phyloP scores from a whole-genome alignment of 2,329 filamentous ascomycete species.

The Dactylellina haptotyla region DNA sequence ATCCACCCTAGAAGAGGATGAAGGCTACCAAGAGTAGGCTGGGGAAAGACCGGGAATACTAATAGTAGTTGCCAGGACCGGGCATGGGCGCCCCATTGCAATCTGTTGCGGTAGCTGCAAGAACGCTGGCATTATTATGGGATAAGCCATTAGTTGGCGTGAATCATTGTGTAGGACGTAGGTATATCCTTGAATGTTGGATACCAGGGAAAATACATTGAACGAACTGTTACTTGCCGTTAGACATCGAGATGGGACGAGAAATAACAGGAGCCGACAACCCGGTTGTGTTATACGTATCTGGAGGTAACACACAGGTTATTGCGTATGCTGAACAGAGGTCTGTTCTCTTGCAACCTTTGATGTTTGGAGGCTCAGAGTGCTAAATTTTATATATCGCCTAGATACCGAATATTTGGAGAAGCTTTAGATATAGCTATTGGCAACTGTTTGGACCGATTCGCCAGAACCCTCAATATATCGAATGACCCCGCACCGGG shows the following conservation, averaged over 20 bases:
- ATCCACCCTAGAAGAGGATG: not conserved
- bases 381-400: not conserved
- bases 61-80: constrained; percentile 66
- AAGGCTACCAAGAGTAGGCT: not conserved
- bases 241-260: constrained; percentile 95
- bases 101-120: constrained; percentile 83
- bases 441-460: constrained; percentile 95
- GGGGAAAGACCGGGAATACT: not conserved
- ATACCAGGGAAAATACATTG: no score
- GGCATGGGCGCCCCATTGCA: constrained; percentile 96
- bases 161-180: constrained; percentile 93
- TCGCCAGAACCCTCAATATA: constrained; percentile 89
- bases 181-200: constrained; percentile 59
- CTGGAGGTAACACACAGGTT: constrained; percentile 95
- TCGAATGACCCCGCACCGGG: constrained; percentile 96
- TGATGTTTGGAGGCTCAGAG: not conserved
- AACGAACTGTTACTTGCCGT: no score
- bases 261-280: constrained; percentile 89
- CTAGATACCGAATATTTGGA: constrained; percentile 88
- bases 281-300: constrained; percentile 95
- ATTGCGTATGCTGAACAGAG: constrained; percentile 94
- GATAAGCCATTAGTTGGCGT: constrained; percentile 88
- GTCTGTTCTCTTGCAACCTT: constrained; percentile 7
- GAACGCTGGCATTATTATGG: constrained; percentile 86
- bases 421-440: constrained; percentile 98